Evolutionary conservation across 768 basidiomycete species (phyloP), one percentile per base, ranked within the genome.

Genomic region (Amanita rimosa): DNA sequence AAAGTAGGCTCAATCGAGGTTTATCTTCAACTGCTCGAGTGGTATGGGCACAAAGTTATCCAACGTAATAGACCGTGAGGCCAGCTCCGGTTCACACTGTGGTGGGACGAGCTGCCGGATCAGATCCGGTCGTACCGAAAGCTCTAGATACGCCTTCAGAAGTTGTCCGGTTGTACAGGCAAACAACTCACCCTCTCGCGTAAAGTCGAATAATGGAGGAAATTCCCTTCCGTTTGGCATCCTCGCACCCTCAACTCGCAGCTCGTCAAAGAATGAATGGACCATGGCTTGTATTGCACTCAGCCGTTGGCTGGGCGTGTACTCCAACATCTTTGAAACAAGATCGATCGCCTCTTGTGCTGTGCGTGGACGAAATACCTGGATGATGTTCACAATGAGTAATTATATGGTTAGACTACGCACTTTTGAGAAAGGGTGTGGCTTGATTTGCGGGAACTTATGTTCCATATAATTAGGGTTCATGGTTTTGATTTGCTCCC

Each of bases 391-490:
- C 51, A 49, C 43, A 14, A 27, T 41, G 35, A 40, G 42, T 52
- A 47, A 49, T 40, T 46, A 14, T 14, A 47, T 31, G 49, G 27
- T 34, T 27, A 44, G 40, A 26, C 7, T 16, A 62, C 67, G 22
- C 51, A 90, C 91, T 82, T 98, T 98, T 62, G 85, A 86, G 74
- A 98, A 98, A 0, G 94, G 94, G 62, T 98, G 95, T n/a, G 94
- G 92, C 64, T 95, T 93, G 74, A 99, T 99, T 68, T 98, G 95
- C 1, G 96, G 96, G 74, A 99, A 99, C 69, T 98, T 97, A 80
- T 99, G 96, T 64, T 99, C 96, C 96, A 98, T 98, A 70, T 99
- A 99, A 72, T 99, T 99, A 48, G 96, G 96, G 68, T 99, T 99
- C 96, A 99, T 99, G 57, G 96, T 98, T 83, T 99, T 98, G 79